A percentile compares a stretch with the other conserved stretches of the same genome.
These are phyloP conservation scores for Thalassiosira exigua DNA, from an alignment of 352 stramenopile species.

Conservation along the genomic window DNA sequence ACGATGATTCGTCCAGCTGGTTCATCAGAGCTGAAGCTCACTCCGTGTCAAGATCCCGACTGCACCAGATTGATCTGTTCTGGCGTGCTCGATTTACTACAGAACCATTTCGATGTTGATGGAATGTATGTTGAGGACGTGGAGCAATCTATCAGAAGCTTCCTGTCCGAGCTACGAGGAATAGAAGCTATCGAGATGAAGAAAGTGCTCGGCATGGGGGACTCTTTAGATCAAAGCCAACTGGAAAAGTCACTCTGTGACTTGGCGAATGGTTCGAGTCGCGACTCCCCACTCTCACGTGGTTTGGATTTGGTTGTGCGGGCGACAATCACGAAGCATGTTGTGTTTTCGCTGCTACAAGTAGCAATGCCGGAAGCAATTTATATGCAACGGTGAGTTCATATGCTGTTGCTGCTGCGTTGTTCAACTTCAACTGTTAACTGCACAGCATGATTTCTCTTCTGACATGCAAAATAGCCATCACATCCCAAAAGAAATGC, in stretches of 20 bases:
- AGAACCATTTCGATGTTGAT: constrained; percentile 24
- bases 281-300: constrained; percentile 29
- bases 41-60: too few relatives aligned
- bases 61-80: constrained; percentile 15
- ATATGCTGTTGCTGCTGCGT: too few relatives aligned
- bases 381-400: constrained; percentile 50
- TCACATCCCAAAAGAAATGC: constrained; percentile 29
- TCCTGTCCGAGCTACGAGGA: constrained; percentile 3
- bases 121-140: constrained; percentile 34
- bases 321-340: constrained; percentile 15
- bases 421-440: constrained; percentile 2
- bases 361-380: constrained; percentile 48
- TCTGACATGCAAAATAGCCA: too few relatives aligned
- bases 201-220: constrained; percentile 31
- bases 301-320: constrained; percentile 37
- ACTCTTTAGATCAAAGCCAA: constrained; percentile 7
- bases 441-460: too few relatives aligned
- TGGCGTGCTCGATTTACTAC: constrained; percentile 26
- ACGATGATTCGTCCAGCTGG: constrained; percentile 32
- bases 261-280: constrained; percentile 3
- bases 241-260: constrained; percentile 25
- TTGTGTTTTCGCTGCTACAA: constrained; percentile 35
- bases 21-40: too few relatives aligned
- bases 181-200: constrained; percentile 24
- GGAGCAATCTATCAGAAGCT: constrained; percentile 16